These are phyloP conservation scores for Rhodotorula sp. DNA, from an alignment of 1,284 basidiomycete species.

Conservation along the genomic window DNA sequence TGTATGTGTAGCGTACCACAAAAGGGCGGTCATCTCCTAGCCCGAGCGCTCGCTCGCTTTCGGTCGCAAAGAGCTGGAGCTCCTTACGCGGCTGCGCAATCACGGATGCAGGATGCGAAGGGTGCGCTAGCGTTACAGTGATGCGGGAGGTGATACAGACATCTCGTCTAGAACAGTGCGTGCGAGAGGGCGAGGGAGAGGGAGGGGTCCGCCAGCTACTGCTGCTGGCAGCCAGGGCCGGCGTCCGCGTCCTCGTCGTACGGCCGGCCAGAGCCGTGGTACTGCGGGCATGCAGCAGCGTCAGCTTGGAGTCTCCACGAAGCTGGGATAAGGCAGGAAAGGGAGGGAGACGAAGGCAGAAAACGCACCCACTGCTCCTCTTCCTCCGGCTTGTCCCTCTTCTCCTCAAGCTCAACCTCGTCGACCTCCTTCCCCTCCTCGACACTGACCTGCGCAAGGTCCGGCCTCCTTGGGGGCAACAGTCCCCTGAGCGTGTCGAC, in stretches of 20 bases:
- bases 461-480: constrained; percentile 67
- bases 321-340: constrained; percentile 65
- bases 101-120: background rate
- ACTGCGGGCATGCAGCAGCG: background rate
- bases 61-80: no score
- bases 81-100: no score
- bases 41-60: no score
- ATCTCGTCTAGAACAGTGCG: background rate
- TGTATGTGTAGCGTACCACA: no score
- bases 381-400: constrained; percentile 65
- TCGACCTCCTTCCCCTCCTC: constrained; percentile 69
- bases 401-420: constrained; percentile 67
- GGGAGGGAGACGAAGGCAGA: constrained; percentile 55
- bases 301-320: constrained; percentile 59
- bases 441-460: constrained; percentile 52
- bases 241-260: constrained; percentile 51
- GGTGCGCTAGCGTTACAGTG: background rate
- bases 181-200: no score
- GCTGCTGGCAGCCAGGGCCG: constrained; percentile 34
- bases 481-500: constrained; percentile 18
- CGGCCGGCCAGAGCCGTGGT: constrained; percentile 19
- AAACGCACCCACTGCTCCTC: constrained; percentile 69
- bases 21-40: no score
- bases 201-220: background rate
- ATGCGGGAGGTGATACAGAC: background rate